phyloP scores from a whole-genome alignment of 129 eudicot genomes.

The Daucus carota region DNA sequence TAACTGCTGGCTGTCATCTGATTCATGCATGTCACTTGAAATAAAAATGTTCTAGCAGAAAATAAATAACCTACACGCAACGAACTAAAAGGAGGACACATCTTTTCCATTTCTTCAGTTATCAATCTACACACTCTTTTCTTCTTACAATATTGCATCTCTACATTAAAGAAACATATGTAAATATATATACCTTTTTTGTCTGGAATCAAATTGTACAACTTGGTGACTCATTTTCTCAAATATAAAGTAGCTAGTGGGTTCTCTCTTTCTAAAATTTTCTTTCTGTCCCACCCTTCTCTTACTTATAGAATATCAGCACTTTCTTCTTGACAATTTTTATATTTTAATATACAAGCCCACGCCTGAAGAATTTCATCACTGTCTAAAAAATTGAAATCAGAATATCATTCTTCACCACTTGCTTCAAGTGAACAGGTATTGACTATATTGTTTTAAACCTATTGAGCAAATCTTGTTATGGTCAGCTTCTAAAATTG shows the following conservation, averaged over 20 bases:
- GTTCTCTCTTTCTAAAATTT: not conserved
- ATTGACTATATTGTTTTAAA: not conserved
- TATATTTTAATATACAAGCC: too few relatives aligned
- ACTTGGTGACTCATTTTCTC: not conserved
- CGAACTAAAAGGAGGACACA: slow-evolving; percentile 7
- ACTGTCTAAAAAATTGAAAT: too few relatives aligned
- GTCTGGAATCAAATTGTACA: slow-evolving; percentile 12
- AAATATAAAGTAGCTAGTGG: not conserved
- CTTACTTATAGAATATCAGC: too few relatives aligned
- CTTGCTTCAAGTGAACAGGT: slow-evolving; percentile 90
- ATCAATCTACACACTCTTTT: not conserved
- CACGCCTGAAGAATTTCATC: too few relatives aligned
- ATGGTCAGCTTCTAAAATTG: not conserved
- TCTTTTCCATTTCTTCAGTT: not conserved
- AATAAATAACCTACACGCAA: not conserved
- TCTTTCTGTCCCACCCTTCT: not conserved
- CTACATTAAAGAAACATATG: not conserved
- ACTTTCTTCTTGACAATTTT: too few relatives aligned
- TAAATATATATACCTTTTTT: not conserved
- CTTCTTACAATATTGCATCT: not conserved
- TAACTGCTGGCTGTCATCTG: not conserved
- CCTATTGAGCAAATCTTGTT: not conserved
- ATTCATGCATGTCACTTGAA: not conserved
- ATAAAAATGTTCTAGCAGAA: not conserved
- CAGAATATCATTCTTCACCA: slow-evolving; percentile 64